Conservation (phyloP, 768 basidiomycete genomes). For the Hygrophorus russula region DNA sequence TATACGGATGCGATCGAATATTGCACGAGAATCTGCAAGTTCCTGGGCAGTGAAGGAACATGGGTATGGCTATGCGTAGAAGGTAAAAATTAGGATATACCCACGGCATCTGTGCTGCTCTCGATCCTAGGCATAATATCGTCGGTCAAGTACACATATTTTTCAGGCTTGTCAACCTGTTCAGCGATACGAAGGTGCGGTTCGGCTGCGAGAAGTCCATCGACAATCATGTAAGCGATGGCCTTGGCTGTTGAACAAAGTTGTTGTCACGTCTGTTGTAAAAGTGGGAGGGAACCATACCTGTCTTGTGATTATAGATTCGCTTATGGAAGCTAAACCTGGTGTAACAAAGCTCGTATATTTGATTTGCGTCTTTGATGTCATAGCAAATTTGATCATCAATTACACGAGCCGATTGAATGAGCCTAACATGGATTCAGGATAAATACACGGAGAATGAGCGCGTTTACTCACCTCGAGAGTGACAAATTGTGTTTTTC, state of each 20-base stretch:
- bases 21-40: constrained; percentile 42
- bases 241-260: constrained; percentile 42
- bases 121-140: constrained; percentile 53
- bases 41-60: constrained; percentile 28
- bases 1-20: constrained; percentile 47
- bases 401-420: constrained; percentile 66
- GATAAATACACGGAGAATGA: background rate
- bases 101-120: constrained; percentile 35
- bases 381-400: constrained; percentile 69
- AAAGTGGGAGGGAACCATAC: constrained; percentile 21
- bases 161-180: constrained; percentile 42
- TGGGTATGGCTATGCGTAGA: background rate
- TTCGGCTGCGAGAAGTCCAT: constrained; percentile 60
- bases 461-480: constrained; percentile 24
- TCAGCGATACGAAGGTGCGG: constrained; percentile 48
- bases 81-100: background rate
- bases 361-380: constrained; percentile 69
- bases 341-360: constrained; percentile 64
- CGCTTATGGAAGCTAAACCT: constrained; percentile 75
- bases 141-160: constrained; percentile 60
- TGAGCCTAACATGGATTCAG: constrained; percentile 32
- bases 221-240: constrained; percentile 80
- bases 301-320: constrained; percentile 76
- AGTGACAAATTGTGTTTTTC: constrained; percentile 43
- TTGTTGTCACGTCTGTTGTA: background rate